Evolutionary conservation across 2,329 filamentous ascomycete genomes (phyloP).

Genomic region (Alternaria sp.): DNA sequence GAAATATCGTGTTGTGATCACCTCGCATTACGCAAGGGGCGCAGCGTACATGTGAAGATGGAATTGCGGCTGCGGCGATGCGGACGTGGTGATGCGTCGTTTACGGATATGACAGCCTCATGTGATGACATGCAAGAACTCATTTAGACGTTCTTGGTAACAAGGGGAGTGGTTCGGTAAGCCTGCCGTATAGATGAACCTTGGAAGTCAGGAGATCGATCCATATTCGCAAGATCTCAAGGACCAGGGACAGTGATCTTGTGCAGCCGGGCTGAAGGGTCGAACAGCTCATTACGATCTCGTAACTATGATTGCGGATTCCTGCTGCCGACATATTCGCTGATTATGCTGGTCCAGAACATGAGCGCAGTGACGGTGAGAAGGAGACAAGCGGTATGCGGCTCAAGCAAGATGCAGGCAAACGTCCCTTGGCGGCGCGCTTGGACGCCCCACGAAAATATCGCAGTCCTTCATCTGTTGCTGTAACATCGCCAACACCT

Average conservation of each 20-base stretch:
- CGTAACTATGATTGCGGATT: not conserved
- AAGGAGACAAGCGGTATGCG: not conserved
- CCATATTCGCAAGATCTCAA: not conserved
- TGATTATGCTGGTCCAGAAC: not conserved
- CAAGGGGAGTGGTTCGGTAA: not conserved
- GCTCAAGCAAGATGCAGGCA: not conserved
- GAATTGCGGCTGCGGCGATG: constrained; percentile 1
- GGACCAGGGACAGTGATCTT: not conserved
- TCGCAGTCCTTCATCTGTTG: constrained; percentile 9
- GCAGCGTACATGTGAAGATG: not conserved
- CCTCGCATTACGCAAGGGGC: not conserved
- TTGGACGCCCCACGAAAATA: constrained; percentile 5
- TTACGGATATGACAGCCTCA: not conserved
- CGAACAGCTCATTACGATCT: not conserved
- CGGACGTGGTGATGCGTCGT: not conserved
- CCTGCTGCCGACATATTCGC: not conserved
- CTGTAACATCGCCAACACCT: not conserved
- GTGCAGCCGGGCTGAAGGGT: not conserved
- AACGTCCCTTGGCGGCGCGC: constrained; percentile 3
- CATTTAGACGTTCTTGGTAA: not conserved
- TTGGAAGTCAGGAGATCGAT: not conserved
- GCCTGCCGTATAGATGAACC: not conserved
- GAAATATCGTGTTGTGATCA: constrained; percentile 6
- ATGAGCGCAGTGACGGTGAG: not conserved
- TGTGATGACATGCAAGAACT: not conserved